Base-by-base conservation (phyloP, 2,329 filamentous ascomycete species). In the Saccharata proteae region DNA sequence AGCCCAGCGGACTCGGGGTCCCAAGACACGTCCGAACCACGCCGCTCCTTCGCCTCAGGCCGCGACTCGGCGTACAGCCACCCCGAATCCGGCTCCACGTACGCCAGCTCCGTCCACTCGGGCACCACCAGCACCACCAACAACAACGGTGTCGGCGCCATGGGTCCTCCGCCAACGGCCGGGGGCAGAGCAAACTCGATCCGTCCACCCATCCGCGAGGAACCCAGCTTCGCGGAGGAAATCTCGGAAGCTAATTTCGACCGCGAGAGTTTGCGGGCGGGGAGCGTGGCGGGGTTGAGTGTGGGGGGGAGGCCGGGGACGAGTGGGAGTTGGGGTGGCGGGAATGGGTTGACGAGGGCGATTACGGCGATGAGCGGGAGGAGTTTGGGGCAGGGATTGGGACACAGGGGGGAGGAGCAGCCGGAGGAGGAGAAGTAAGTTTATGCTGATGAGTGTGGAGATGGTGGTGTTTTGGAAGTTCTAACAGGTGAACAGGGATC, bases 171-270 rank as follows among this genome's bases (percentile, higher is more conserved):
- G 20, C 20, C 20, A 8, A n/a, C 8, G 20, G 18, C 9, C 4
- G n/a, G 10, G 1, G 17, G n/a, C 8, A 29, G 16, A 9, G 12
- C 12, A n/a, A 14, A 15, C 13, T 6, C 15, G 10, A 4, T 28
- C 6, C 12, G 32, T 5, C 8, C 19, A 11, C 16, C 18, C n/a
- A 4, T 34, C 16, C 23, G 22, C 16, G 34, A 31, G 18, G 16
- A 16, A 2, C 15, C 15, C 9, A 25, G 16, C 1, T 57, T 57
- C 32, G 53, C 53, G 3, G 52, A 57, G 23, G 53, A 57, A 31
- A 28, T 36, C 14, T 28, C 25, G 12, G 24, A 26, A 14, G 34
- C 33, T 4, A 30, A 36, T n/a, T 5, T 12, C 16, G 23, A 35
- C 6, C 11, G 29, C 2, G 34, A 36, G 4, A 27, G n/a, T n/a